Percentiles rank a stretch among this genome's conserved stretches.
Conservation (phyloP, 345 rosid genomes). For the Anacardium occidentale region DNA sequence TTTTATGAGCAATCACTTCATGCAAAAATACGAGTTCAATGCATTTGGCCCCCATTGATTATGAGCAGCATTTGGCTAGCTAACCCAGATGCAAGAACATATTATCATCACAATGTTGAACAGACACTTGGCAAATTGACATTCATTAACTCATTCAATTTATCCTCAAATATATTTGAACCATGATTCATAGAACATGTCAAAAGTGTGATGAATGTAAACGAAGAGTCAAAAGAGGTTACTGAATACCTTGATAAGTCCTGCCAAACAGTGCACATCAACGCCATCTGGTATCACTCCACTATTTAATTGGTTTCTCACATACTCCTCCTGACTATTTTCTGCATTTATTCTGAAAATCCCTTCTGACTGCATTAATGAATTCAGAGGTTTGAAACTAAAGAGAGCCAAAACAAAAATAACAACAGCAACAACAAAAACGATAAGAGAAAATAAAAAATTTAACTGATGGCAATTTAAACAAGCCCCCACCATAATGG, state of each 20-base stretch:
- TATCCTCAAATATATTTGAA: neutral
- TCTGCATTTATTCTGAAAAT: slow-evolving; percentile 90
- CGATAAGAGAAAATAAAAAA: neutral
- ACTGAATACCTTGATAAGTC: slow-evolving; percentile 75
- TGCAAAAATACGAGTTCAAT: neutral
- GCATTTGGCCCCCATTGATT: neutral
- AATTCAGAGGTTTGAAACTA: slow-evolving; percentile 19
- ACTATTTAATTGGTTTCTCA: slow-evolving; percentile 73
- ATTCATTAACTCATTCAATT: neutral
- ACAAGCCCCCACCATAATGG: slow-evolving; percentile 14
- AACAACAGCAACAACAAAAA: too few species aligned
- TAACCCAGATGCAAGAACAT: too few species aligned
- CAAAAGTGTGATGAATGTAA: neutral
- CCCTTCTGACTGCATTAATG: slow-evolving; percentile 79
- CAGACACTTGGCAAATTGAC: neutral
- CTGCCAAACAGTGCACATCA: slow-evolving; percentile 92
- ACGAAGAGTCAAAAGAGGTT: slow-evolving; percentile 1
- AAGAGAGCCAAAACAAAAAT: neutral
- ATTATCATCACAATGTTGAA: neutral
- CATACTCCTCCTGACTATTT: slow-evolving; percentile 89
- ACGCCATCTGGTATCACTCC: slow-evolving; percentile 74
- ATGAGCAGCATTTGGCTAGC: neutral
- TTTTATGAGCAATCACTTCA: neutral
- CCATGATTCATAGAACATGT: neutral
- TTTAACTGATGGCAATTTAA: neutral